Percentiles rank a stretch among this genome's conserved stretches.
Conservation (phyloP, 306 rosid species). For the Medicago arabica region DNA sequence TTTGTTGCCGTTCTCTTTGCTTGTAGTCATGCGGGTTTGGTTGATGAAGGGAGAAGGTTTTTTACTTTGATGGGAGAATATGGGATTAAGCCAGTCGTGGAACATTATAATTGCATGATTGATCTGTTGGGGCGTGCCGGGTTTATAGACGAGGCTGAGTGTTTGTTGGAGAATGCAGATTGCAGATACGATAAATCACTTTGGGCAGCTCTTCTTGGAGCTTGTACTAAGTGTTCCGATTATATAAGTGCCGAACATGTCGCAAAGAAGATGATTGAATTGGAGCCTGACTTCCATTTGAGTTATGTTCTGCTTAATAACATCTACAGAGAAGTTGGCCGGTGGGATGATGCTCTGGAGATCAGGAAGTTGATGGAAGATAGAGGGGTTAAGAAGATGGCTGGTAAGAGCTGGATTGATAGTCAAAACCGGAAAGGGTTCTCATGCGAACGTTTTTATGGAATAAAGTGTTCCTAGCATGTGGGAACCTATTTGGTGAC, state of each 20-base stretch:
- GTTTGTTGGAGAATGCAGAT: slow-evolving; percentile 70
- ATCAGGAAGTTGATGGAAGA: slow-evolving; percentile 77
- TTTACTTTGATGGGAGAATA: slow-evolving; percentile 66
- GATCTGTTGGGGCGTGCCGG: slow-evolving; percentile 88
- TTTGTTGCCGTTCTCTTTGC: slow-evolving; percentile 83
- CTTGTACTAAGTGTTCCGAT: slow-evolving; percentile 68
- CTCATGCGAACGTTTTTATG: slow-evolving; percentile 37
- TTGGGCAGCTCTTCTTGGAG: slow-evolving; percentile 91
- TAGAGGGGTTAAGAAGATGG: slow-evolving; percentile 78
- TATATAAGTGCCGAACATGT: slow-evolving; percentile 74
- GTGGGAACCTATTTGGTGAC: slow-evolving; percentile 40
- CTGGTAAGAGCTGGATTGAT: slow-evolving; percentile 85
- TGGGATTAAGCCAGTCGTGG: slow-evolving; percentile 70
- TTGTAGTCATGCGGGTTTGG: slow-evolving; percentile 88
- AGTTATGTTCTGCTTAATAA: slow-evolving; percentile 83
- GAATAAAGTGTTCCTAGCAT: slow-evolving; percentile 29
- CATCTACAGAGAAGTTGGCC: slow-evolving; percentile 72
- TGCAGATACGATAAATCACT: slow-evolving; percentile 66
- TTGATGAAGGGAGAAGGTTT: slow-evolving; percentile 70
- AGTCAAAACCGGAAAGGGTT: slow-evolving; percentile 48
- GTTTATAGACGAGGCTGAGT: slow-evolving; percentile 82
- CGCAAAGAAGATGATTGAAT: slow-evolving; percentile 78
- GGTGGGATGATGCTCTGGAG: slow-evolving; percentile 79
- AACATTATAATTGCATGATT: slow-evolving; percentile 86
- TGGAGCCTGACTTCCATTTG: slow-evolving; percentile 72